Evolutionary conservation across 768 basidiomycete genomes (phyloP).

Genomic region (Gloeophyllum trabeum): DNA sequence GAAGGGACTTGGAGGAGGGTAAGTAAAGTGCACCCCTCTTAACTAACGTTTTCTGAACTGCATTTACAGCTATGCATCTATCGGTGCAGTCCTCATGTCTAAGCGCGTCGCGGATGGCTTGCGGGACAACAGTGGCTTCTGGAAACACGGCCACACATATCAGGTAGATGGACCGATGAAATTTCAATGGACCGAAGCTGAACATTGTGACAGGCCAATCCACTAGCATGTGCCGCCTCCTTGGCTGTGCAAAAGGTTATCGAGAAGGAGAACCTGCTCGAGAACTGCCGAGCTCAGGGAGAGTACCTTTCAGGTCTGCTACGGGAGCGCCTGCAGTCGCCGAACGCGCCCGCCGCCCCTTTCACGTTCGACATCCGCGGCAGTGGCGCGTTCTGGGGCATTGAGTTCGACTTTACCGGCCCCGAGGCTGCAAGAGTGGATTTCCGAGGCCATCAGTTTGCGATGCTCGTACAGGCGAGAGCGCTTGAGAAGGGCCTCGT

Average conservation of each 20-base stretch:
- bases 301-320: conserved; percentile 46
- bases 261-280: conserved; percentile 55
- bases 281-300: conserved; percentile 49
- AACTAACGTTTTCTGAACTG: conserved; percentile 3
- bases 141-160: conserved; percentile 84
- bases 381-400: conserved; percentile 72
- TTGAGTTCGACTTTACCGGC: conserved; percentile 67
- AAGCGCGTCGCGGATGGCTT: conserved; percentile 63
- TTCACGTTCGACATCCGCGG: conserved; percentile 77
- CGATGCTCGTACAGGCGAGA: conserved; percentile 58
- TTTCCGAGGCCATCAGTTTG: conserved; percentile 46
- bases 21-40: conserved; percentile 11
- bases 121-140: conserved; percentile 52
- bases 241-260: conserved; percentile 76
- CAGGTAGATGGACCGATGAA: conserved; percentile 31
- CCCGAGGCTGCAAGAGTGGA: conserved; percentile 29
- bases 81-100: conserved; percentile 74
- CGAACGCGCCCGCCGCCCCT: conserved; percentile 47
- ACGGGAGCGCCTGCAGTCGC: conserved; percentile 37
- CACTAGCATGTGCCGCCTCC: conserved; percentile 66
- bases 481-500: conserved; percentile 58
- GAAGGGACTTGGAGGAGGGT: conserved; percentile 88
- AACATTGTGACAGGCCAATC: conserved; percentile 40
- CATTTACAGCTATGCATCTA: conserved; percentile 54
- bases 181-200: not conserved